Evolutionary conservation across 1,284 basidiomycete genomes (phyloP).

Genomic region (Trichosporon coremiiforme): DNA sequence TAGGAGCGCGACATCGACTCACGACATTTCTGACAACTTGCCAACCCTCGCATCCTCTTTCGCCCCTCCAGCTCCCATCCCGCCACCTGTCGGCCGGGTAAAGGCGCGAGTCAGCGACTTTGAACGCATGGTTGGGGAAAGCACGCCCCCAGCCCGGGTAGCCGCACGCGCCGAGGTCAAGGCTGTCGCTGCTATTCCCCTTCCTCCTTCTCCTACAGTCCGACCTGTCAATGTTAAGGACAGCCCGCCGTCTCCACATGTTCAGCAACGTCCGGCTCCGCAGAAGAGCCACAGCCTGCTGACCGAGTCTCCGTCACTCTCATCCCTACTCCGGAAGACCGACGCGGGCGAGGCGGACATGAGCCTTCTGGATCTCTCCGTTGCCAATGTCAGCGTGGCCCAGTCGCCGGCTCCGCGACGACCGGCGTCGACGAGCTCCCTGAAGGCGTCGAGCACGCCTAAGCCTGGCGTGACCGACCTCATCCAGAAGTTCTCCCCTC

Average conservation of each 20-base stretch:
- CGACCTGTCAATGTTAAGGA: not conserved
- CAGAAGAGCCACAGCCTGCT: not conserved
- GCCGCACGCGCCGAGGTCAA: not conserved
- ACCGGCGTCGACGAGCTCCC: conserved; percentile 19
- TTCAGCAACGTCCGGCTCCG: not conserved
- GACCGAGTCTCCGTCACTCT: conserved; percentile 27
- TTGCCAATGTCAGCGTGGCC: conserved; percentile 17
- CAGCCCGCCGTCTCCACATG: not conserved
- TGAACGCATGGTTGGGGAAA: conserved; percentile 12
- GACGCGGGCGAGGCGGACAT: not conserved
- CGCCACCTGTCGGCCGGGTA: not conserved
- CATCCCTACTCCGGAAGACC: conserved; percentile 21
- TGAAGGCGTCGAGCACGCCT: conserved; percentile 1
- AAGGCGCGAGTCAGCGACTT: conserved; percentile 17
- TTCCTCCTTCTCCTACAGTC: conserved; percentile 17
- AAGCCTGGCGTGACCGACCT: conserved; percentile 20
- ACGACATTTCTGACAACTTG: not conserved
- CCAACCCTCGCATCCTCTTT: not conserved
- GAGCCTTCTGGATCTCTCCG: conserved; percentile 27
- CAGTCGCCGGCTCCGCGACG: conserved; percentile 3
- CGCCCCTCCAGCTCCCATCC: not conserved
- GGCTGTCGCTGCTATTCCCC: conserved; percentile 24
- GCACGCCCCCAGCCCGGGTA: not conserved
- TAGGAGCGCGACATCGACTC: not conserved
- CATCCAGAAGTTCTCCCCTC: conserved; percentile 21